Evolutionary conservation across 2,329 filamentous ascomycete species (phyloP).

Genomic region (Alternaria sp.): DNA sequence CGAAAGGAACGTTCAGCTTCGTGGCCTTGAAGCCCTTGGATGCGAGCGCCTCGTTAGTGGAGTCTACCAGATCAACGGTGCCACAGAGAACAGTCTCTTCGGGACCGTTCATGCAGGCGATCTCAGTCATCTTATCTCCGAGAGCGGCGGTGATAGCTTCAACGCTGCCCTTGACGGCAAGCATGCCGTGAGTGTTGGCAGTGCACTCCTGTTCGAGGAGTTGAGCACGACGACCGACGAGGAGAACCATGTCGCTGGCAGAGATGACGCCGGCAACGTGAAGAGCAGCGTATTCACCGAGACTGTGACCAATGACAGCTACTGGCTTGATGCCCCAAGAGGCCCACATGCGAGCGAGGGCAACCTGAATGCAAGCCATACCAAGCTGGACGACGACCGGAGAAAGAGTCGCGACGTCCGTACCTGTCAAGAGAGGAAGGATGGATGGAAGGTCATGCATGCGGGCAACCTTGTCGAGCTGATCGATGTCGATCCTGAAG

Average conservation of each 20-base stretch:
- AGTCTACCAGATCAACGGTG: constrained; percentile 64
- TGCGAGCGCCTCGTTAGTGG: constrained; percentile 57
- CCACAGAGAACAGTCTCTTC: constrained; percentile 77
- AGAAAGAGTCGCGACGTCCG: constrained; percentile 57
- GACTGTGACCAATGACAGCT: constrained; percentile 63
- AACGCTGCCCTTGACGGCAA: constrained; percentile 61
- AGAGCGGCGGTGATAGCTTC: constrained; percentile 61
- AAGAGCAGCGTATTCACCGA: constrained; percentile 77
- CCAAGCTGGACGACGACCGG: constrained; percentile 60
- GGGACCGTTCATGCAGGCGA: constrained; percentile 78
- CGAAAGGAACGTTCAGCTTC: constrained; percentile 69
- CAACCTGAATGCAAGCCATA: constrained; percentile 61
- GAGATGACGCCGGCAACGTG: constrained; percentile 74
- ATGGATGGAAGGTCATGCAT: constrained; percentile 58
- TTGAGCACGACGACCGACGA: constrained; percentile 72
- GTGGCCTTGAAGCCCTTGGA: constrained; percentile 64
- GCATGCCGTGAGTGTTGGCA: constrained; percentile 70
- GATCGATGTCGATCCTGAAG: constrained; percentile 58
- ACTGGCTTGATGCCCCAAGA: constrained; percentile 61
- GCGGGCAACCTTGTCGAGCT: constrained; percentile 55
- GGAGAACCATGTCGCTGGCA: constrained; percentile 72
- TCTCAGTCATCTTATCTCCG: constrained; percentile 57
- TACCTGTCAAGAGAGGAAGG: constrained; percentile 56
- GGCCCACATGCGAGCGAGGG: constrained; percentile 60
- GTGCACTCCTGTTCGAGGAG: constrained; percentile 70